A percentile compares a stretch with the other conserved stretches of the same genome.
These are phyloP conservation scores for Dioscorea zingiberensis DNA, from an alignment of 106 monocot species.

Conservation along the genomic window DNA sequence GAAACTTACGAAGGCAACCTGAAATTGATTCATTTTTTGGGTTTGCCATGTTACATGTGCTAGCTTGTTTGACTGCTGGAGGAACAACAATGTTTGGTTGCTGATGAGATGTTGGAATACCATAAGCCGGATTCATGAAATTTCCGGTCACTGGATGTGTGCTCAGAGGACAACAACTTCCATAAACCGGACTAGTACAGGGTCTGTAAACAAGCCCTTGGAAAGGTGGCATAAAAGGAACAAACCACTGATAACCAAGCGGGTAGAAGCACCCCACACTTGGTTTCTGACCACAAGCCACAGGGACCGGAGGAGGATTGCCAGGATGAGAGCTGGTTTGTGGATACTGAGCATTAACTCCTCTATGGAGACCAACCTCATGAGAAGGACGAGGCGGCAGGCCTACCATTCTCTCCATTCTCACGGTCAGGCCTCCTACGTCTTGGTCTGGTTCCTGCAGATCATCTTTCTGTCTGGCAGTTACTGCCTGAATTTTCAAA, in stretches of 20 bases:
- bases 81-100: conserved; percentile 32
- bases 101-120: conserved; percentile 25
- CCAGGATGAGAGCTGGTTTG: conserved; percentile 8
- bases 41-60: conserved; percentile 42
- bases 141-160: conserved; percentile 25
- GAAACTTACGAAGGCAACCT: conserved; percentile 20
- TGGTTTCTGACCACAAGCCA: conserved; percentile 25
- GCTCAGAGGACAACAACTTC: conserved; percentile 23
- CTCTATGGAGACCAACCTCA: conserved; percentile 9
- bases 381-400: conserved; percentile 20
- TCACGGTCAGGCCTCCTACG: not conserved
- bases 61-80: conserved; percentile 39
- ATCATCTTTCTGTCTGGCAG: not conserved
- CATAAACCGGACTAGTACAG: conserved; percentile 43
- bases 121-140: conserved; percentile 39
- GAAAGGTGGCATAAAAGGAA: conserved; percentile 86
- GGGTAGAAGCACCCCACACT: conserved; percentile 43
- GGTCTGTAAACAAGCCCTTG: conserved; percentile 96
- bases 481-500: conserved; percentile 7
- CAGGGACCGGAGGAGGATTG: conserved; percentile 8
- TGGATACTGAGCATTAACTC: conserved; percentile 8
- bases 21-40: conserved; percentile 35
- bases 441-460: conserved; percentile 19
- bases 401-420: conserved; percentile 10
- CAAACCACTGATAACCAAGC: conserved; percentile 71